These are phyloP conservation scores for Cyclostephanos invisitatus DNA, from an alignment of 108 stramenopile species.

Conservation along the genomic window DNA sequence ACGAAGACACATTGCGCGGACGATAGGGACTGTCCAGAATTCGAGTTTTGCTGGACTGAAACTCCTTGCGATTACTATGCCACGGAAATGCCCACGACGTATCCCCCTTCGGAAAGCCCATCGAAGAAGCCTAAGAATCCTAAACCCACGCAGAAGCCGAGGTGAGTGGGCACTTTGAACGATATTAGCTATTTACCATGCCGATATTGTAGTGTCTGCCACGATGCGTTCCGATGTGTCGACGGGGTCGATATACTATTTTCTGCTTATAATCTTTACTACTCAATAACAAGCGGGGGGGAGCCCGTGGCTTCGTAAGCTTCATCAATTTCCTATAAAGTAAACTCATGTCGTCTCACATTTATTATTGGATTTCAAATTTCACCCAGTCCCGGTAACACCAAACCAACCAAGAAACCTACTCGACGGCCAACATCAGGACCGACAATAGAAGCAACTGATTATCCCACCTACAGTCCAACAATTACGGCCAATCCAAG, in stretches of 20 bases:
- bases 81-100: constrained; percentile 34
- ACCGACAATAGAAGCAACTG: constrained; percentile 7
- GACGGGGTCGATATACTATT: neutral
- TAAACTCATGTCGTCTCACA: neutral
- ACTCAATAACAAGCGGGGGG: neutral
- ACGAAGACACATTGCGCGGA: constrained; percentile 49
- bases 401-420: constrained; percentile 27
- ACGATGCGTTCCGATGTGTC: neutral
- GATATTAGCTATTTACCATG: neutral
- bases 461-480: constrained; percentile 30
- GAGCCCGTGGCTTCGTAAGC: neutral
- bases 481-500: constrained; percentile 38
- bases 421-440: constrained; percentile 16
- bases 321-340: neutral
- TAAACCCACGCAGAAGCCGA: constrained; percentile 26
- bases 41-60: constrained; percentile 46
- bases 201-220: neutral
- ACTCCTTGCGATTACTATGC: constrained; percentile 49
- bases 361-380: neutral
- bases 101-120: constrained; percentile 6
- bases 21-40: constrained; percentile 42
- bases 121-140: constrained; percentile 8
- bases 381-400: constrained; percentile 24
- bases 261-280: neutral
- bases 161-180: constrained; percentile 4